Conservation (phyloP, 345 rosid species). For the Ceriops zippeliana region DNA sequence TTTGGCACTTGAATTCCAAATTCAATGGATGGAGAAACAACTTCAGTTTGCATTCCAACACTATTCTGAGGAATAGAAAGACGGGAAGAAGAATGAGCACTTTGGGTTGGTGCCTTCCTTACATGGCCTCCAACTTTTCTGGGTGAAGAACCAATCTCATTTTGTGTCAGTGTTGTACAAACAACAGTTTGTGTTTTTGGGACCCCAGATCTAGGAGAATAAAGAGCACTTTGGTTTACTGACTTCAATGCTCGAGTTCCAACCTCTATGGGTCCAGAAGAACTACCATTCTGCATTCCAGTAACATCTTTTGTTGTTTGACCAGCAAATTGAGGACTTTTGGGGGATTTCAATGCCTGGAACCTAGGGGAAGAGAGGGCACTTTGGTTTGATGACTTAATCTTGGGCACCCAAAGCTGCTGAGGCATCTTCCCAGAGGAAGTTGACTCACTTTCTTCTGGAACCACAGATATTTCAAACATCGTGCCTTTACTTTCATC, state of each 20-base stretch:
- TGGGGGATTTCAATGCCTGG: conserved; percentile 12
- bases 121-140: conserved; percentile 19
- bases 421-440: conserved; percentile 38
- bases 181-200: conserved; percentile 15
- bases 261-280: conserved; percentile 28
- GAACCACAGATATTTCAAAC: conserved; percentile 57
- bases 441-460: conserved; percentile 44
- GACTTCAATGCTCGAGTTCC: conserved; percentile 34
- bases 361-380: conserved; percentile 21
- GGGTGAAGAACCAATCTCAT: conserved; percentile 14
- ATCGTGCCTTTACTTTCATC: conserved; percentile 45
- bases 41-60: conserved; percentile 24
- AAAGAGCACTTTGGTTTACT: conserved; percentile 10
- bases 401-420: conserved; percentile 37
- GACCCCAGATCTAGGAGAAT: conserved; percentile 13
- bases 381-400: conserved; percentile 32
- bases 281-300: conserved; percentile 21
- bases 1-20: conserved; percentile 35
- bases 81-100: conserved; percentile 32
- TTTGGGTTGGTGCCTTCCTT: conserved; percentile 20
- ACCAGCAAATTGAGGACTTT: conserved; percentile 25
- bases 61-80: conserved; percentile 25
- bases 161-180: conserved; percentile 8
- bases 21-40: conserved; percentile 24
- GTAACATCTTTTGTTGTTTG: conserved; percentile 1